Conservation (phyloP, 2,329 filamentous ascomycete species). For the Monosporascus sp. region DNA sequence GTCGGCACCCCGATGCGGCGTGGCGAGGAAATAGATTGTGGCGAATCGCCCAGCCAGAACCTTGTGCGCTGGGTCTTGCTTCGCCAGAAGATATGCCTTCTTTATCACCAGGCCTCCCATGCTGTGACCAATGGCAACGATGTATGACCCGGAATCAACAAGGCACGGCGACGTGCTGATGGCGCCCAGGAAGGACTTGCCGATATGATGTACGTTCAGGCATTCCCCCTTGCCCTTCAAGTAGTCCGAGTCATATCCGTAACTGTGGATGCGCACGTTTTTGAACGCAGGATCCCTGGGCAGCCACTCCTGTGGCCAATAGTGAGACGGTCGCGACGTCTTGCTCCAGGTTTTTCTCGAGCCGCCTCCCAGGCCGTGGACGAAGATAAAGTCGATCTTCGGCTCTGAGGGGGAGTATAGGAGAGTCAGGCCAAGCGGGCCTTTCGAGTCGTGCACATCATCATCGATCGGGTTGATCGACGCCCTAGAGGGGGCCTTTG, state of each 20-base stretch:
- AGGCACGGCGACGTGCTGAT: too few species aligned
- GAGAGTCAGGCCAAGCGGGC: too few species aligned
- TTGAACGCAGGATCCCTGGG: conserved; percentile 24
- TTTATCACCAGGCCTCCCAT: conserved; percentile 35
- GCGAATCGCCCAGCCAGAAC: conserved; percentile 16
- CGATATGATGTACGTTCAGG: too few species aligned
- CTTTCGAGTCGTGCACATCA: too few species aligned
- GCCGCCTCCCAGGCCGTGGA: too few species aligned
- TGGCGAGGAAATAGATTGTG: conserved; percentile 32
- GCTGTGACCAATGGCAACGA: conserved; percentile 19
- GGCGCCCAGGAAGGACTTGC: too few species aligned
- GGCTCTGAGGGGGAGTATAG: too few species aligned
- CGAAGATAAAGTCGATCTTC: too few species aligned
- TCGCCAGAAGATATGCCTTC: conserved; percentile 27
- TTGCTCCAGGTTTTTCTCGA: too few species aligned
- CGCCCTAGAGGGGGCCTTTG: too few species aligned
- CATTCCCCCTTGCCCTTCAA: conserved; percentile 5
- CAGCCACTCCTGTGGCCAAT: conserved; percentile 35
- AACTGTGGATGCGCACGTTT: conserved; percentile 24
- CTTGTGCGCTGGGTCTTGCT: conserved; percentile 14
- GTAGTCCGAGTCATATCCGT: conserved; percentile 31
- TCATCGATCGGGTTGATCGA: too few species aligned
- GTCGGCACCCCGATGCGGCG: conserved; percentile 29
- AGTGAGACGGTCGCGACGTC: conserved; percentile 10
- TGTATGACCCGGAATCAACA: too few species aligned